A percentile compares a stretch with the other conserved stretches of the same genome.
Evolutionary conservation across 305 asterid species (phyloP).

Genomic region (Solanum hybrid): DNA sequence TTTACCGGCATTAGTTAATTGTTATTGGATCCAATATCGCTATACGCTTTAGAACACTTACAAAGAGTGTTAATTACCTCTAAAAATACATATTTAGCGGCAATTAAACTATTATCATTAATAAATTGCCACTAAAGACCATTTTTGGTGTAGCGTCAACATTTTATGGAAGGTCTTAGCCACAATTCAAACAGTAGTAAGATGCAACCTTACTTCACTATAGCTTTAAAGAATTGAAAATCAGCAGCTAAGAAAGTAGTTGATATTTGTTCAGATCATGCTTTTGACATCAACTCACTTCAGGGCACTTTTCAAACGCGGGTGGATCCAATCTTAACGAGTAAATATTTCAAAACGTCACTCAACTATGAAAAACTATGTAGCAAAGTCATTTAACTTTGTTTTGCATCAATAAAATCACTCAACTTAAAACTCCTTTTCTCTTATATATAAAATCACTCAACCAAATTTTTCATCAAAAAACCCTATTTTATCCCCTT

Average conservation of each 20-base stretch:
- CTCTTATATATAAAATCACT: not conserved
- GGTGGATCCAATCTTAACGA: not conserved
- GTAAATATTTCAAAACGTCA: not conserved
- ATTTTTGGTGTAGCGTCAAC: not conserved
- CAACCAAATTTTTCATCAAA: not conserved
- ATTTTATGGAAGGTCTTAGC: not conserved
- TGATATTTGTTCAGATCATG: not conserved
- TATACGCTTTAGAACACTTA: not conserved
- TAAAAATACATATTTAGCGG: no score
- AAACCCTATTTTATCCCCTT: not conserved
- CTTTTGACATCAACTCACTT: not conserved
- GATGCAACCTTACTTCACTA: not conserved
- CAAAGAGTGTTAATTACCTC: not conserved
- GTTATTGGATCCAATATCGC: no score
- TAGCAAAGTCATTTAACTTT: not conserved
- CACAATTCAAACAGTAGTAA: not conserved
- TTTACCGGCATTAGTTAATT: no score
- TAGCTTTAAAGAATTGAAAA: not conserved
- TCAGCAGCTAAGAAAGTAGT: not conserved
- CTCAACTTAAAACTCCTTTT: not conserved
- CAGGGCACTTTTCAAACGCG: not conserved
- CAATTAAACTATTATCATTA: no score
- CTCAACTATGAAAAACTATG: not conserved
- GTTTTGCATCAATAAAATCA: not conserved
- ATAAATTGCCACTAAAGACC: not conserved